Base-by-base conservation (phyloP, 2,329 filamentous ascomycete genomes). In the Claviceps digitariae region DNA sequence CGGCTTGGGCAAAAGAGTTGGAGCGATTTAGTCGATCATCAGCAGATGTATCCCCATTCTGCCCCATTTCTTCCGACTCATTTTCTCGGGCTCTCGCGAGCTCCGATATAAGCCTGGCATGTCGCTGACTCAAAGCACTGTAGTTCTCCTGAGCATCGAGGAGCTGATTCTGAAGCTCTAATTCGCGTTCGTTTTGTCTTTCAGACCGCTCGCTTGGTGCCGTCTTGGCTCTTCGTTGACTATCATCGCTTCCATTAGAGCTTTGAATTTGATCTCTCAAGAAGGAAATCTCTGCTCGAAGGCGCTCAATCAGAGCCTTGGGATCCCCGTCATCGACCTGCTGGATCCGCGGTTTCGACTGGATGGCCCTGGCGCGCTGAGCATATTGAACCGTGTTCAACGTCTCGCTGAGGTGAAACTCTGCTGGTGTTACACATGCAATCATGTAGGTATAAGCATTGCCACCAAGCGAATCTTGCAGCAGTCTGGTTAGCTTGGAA, bases 361-460 rank as follows among this genome's bases (percentile, higher is more conserved):
- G 93, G 56, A 98, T 98, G 1, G 90, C 90, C 58, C 93, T 85
- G 57, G 93, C 94, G 58, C 93, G 82, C 71, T 97, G 93, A 7
- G 93, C 93, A 69, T 98, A 98, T 67, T 96, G 87, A 23, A 98
- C 88, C 0, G 93, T 98, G 67, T 98, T 98, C 54, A 98, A 74
- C 0, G 94, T 97, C 71, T 98, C 93, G 71, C 90, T 97, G 46
- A 98, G 75, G 67, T 98, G 93, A 65, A 98, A 98, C 66, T 96
- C 90, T 15, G 91, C 89, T 0, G 90, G 91, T 1, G 91, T 98
- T 31, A 98, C 90, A 70, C 93, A 98, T 9, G 93, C 93, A 71
- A 98, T 93, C 93, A 98, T 97, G 72, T 97, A 98, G 0, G 93
- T 98, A 65, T 96, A 95, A 38, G 93, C 93, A 66, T 95, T 97